These are phyloP conservation scores for Orbilia blumenaviensis DNA, from an alignment of 2,329 filamentous ascomycete genomes.

Conservation along the genomic window DNA sequence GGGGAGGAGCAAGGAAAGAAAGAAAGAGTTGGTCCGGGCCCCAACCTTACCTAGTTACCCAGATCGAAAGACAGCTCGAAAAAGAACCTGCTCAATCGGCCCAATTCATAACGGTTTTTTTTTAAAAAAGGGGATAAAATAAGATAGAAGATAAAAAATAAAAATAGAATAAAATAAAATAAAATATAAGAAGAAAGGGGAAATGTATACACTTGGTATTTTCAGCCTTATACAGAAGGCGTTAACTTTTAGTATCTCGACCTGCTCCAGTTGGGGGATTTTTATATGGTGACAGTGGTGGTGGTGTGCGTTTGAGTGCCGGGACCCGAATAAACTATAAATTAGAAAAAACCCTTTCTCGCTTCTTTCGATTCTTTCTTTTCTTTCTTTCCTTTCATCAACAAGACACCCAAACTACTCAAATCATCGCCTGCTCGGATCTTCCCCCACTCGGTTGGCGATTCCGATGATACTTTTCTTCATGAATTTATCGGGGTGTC, in stretches of 20 bases:
- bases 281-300: neutral
- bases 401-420: conserved; percentile 73
- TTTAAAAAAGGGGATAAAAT: neutral
- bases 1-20: conserved; percentile 10
- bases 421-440: conserved; percentile 68
- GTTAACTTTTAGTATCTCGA: too few relatives aligned
- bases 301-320: neutral
- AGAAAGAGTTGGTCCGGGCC: too few relatives aligned
- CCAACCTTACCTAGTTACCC: too few relatives aligned
- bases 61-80: too few relatives aligned
- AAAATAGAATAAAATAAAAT: neutral
- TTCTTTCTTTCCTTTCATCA: conserved; percentile 62
- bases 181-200: neutral
- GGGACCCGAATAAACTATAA: too few relatives aligned
- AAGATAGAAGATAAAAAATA: too few relatives aligned
- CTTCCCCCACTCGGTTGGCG: conserved; percentile 70
- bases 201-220: too few relatives aligned
- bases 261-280: neutral
- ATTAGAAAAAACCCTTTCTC: conserved; percentile 55
- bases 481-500: conserved; percentile 66
- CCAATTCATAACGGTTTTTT: too few relatives aligned
- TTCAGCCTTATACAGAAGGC: too few relatives aligned
- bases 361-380: conserved; percentile 59
- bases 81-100: too few relatives aligned
- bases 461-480: conserved; percentile 68